Evolutionary conservation across 225 moss, liverwort and hornwort genomes (phyloP).

Genomic region (Straminergon stramineum): DNA sequence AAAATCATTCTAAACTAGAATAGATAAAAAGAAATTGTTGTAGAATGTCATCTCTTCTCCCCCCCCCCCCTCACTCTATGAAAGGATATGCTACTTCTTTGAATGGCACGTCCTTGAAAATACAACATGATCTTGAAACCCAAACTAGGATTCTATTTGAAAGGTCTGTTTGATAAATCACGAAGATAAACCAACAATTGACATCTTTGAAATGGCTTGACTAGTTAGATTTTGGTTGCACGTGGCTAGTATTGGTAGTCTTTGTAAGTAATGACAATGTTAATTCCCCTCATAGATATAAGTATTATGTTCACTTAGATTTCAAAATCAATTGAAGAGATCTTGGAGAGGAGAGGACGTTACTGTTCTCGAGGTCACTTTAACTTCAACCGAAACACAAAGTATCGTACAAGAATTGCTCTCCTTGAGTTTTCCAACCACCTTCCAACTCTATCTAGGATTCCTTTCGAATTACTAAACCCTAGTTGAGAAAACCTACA

Average conservation of each 20-base stretch:
- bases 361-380: conserved; percentile 24
- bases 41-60: conserved; percentile 12
- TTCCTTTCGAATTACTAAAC: too few species aligned
- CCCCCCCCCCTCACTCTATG: background rate
- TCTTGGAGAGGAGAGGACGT: background rate
- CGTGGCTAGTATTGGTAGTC: background rate
- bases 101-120: background rate
- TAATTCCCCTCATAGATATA: too few species aligned
- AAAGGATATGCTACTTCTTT: conserved; percentile 12
- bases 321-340: background rate
- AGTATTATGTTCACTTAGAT: background rate
- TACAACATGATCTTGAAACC: background rate
- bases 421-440: too few species aligned
- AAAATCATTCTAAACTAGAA: background rate
- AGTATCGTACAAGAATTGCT: too few species aligned
- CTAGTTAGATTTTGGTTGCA: background rate
- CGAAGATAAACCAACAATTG: background rate
- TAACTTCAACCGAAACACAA: too few species aligned
- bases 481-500: too few species aligned
- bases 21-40: background rate
- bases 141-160: background rate
- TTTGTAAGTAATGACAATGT: background rate
- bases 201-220: background rate
- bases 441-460: too few species aligned
- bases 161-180: background rate